Percentiles rank a stretch among this genome's conserved stretches.
phyloP scores from a whole-genome alignment of 768 basidiomycete species.

The Lepiota brunneoincarnata region DNA sequence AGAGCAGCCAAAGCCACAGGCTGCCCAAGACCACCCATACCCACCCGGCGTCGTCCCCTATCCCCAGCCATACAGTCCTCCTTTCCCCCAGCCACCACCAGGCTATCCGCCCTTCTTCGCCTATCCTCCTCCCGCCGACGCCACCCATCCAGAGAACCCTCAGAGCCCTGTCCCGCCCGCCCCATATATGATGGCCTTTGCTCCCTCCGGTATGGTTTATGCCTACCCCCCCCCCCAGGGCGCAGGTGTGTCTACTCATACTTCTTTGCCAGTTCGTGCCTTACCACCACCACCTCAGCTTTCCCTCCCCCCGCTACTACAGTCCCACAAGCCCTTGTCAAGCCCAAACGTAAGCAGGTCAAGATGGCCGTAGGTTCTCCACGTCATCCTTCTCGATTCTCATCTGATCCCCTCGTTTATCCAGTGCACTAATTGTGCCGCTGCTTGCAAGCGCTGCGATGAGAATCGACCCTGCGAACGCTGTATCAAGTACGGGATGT shows the following conservation, averaged over 20 bases:
- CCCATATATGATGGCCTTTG: constrained; percentile 40
- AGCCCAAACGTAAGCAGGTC: constrained; percentile 79
- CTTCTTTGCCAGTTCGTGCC: background rate
- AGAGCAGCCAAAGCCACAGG: constrained; percentile 29
- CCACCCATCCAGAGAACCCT: constrained; percentile 30
- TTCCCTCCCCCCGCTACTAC: constrained; percentile 21
- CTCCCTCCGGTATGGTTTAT: constrained; percentile 43
- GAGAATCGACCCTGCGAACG: constrained; percentile 87
- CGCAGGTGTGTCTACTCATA: constrained; percentile 26
- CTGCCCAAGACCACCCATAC: constrained; percentile 30
- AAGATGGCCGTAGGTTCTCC: constrained; percentile 66
- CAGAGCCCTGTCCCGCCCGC: constrained; percentile 31
- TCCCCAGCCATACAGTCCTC: constrained; percentile 28
- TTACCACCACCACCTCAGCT: constrained; percentile 16
- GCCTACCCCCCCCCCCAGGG: constrained; percentile 39
- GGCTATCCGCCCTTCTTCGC: constrained; percentile 37
- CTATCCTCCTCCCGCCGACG: constrained; percentile 40
- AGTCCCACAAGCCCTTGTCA: background rate
- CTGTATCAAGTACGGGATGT: constrained; percentile 85
- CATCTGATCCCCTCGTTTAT: background rate
- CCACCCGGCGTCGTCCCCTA: constrained; percentile 30
- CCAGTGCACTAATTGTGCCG: constrained; percentile 82
- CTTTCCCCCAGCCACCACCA: constrained; percentile 29
- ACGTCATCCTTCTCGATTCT: constrained; percentile 1
- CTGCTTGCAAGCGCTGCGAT: constrained; percentile 87